phyloP scores from a whole-genome alignment of 495 filamentous ascomycete genomes.

The Podospora tetraspora region DNA sequence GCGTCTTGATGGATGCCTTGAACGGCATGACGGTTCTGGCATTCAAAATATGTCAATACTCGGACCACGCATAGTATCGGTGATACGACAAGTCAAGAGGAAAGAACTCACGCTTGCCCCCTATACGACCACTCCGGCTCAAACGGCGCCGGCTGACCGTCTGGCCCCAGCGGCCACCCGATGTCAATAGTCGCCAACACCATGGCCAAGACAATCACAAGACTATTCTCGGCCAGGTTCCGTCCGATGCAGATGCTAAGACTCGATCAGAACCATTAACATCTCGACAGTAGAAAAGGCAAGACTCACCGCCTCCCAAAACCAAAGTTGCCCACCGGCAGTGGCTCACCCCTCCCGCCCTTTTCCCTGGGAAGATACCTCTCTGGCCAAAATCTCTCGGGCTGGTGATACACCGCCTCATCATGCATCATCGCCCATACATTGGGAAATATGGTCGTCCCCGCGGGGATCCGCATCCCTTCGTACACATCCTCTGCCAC shows the following conservation, averaged over 20 bases:
- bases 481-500: slow-evolving; percentile 49
- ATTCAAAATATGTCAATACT: background rate
- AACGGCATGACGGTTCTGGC: slow-evolving; percentile 26
- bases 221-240: slow-evolving; percentile 29
- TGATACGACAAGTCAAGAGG: background rate
- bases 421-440: slow-evolving; percentile 45
- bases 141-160: slow-evolving; percentile 21
- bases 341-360: slow-evolving; percentile 45
- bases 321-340: slow-evolving; percentile 48
- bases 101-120: slow-evolving; percentile 28
- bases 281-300: background rate
- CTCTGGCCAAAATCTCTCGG: slow-evolving; percentile 42
- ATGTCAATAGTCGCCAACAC: slow-evolving; percentile 28
- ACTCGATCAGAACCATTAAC: background rate
- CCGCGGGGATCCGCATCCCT: slow-evolving; percentile 45
- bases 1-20: slow-evolving; percentile 12
- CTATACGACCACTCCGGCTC: slow-evolving; percentile 30
- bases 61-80: background rate
- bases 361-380: slow-evolving; percentile 38
- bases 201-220: slow-evolving; percentile 26
- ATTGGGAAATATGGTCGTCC: slow-evolving; percentile 44
- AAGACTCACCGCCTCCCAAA: slow-evolving; percentile 39
- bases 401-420: slow-evolving; percentile 34
- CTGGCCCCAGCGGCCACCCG: slow-evolving; percentile 22
- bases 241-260: slow-evolving; percentile 28